phyloP scores from a whole-genome alignment of 2,329 filamentous ascomycete species.

The Xylaria polymorpha region DNA sequence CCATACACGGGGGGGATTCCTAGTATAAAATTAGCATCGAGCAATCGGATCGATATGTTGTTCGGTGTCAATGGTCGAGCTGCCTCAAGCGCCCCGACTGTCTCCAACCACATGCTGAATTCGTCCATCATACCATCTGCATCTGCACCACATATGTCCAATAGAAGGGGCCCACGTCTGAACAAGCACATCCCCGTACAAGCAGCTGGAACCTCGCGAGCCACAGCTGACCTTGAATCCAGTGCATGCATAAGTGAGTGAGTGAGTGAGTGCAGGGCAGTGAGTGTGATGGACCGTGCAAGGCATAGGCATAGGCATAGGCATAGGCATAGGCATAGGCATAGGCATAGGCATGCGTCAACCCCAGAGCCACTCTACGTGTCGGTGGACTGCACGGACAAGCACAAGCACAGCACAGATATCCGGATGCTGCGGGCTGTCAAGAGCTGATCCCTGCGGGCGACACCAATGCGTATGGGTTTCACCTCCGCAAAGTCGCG shows the following conservation, averaged over 20 bases:
- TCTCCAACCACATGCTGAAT: neutral
- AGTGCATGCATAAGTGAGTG: neutral
- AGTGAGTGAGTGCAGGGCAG: no score
- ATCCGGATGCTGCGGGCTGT: neutral
- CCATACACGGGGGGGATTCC: neutral
- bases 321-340: no score
- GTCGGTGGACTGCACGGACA: neutral
- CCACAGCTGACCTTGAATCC: neutral
- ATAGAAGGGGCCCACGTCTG: slow-evolving; percentile 4
- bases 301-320: no score
- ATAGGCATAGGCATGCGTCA: no score
- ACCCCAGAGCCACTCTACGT: neutral
- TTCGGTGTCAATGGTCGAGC: neutral
- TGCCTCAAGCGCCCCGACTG: neutral
- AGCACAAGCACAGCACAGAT: neutral
- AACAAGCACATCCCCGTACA: neutral
- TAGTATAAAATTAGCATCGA: neutral
- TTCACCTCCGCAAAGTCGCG: slow-evolving; percentile 8
- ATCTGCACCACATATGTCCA: neutral
- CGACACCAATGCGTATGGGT: neutral
- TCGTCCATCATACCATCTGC: neutral
- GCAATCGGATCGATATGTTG: slow-evolving; percentile 2
- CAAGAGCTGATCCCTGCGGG: slow-evolving; percentile 1
- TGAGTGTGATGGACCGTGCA: no score
- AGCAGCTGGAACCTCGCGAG: neutral